Evolutionary conservation across 768 basidiomycete species (phyloP), one percentile per base, ranked within the genome.

Genomic region (Candolleomyces efflorescens): DNA sequence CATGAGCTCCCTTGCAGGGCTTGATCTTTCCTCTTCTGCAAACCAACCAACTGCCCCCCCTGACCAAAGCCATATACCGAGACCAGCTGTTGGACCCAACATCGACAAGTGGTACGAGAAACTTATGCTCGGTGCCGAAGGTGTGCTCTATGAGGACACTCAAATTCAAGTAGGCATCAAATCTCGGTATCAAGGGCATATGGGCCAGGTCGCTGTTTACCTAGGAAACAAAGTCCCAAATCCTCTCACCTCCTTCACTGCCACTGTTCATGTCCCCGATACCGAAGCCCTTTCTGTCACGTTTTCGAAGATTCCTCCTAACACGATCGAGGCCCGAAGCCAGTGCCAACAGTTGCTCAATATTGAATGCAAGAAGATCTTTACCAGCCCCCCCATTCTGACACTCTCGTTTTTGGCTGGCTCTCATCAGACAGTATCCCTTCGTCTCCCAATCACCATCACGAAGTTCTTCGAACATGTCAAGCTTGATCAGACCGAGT

Each of bases 121-220:
- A 63, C 79, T 98, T 27, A 86, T 82, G 1, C 93, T 86, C 71
- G 78, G 73, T 26, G 69, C 81, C 15, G 97, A 98, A 60, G 97
- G 97, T 46, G 85, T 98, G 36, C 80, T 99, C 12, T 98, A 92
- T 71, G 97, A 99, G 71, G 96, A 98, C 64, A 83, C 91, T 9
- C 92, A 96, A 71, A 83, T 99, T 45, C 96, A 98, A 69, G 84
- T 99, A 53, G 97, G 97, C 36, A 72, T 98, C 76, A 99, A 98
- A 75, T 94, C 94, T 27, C 89, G 94, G 66, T 99, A 91, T 70
- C 96, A 98, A 69, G 90, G 92, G 15, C 90, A 96, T 65, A 82
- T 94, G 39, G 97, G 96, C 15, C 93, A 98, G 65, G 67, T 99
- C 49, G 95, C 95, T 23, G 77, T 99, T 38, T 98, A 97, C 74